Evolutionary conservation across 192 early-diverging fungal species (phyloP).

Genomic region (Geranomyces michiganensis): DNA sequence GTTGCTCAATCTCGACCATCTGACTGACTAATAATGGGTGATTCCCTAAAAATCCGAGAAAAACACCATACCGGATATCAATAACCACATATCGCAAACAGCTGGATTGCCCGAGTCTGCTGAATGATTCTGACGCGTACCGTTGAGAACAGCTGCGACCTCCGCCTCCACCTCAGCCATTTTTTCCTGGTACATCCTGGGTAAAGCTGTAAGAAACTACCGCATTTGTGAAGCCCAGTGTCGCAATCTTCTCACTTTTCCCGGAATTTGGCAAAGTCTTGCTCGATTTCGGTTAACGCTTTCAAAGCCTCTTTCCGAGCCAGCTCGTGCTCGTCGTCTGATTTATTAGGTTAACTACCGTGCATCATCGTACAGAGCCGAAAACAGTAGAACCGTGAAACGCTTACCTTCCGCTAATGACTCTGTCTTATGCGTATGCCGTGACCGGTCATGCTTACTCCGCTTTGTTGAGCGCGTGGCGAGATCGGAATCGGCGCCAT

Average conservation of each 20-base stretch:
- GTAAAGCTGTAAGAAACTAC: neutral
- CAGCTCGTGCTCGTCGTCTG: slow-evolving; percentile 32
- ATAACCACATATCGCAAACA: too few species aligned
- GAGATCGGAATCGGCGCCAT: neutral
- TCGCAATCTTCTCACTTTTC: slow-evolving; percentile 20
- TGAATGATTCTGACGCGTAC: slow-evolving; percentile 1
- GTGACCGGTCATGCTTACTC: slow-evolving; percentile 8
- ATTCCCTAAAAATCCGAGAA: neutral
- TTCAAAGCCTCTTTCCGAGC: slow-evolving; percentile 28
- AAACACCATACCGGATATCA: neutral
- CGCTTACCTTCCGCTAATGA: neutral
- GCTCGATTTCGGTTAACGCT: slow-evolving; percentile 31
- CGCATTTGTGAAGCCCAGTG: neutral
- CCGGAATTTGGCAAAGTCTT: slow-evolving; percentile 26
- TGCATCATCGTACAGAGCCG: neutral
- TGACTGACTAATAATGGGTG: slow-evolving; percentile 22
- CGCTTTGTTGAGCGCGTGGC: neutral
- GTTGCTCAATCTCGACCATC: slow-evolving; percentile 23
- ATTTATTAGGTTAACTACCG: neutral
- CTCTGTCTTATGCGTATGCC: slow-evolving; percentile 3
- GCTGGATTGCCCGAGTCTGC: too few species aligned
- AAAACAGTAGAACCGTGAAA: neutral
- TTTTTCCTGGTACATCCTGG: slow-evolving; percentile 35
- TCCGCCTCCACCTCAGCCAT: slow-evolving; percentile 24
- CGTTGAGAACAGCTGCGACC: slow-evolving; percentile 14